Evolutionary conservation across 306 rosid species (phyloP).

Genomic region (Quercus suber): DNA sequence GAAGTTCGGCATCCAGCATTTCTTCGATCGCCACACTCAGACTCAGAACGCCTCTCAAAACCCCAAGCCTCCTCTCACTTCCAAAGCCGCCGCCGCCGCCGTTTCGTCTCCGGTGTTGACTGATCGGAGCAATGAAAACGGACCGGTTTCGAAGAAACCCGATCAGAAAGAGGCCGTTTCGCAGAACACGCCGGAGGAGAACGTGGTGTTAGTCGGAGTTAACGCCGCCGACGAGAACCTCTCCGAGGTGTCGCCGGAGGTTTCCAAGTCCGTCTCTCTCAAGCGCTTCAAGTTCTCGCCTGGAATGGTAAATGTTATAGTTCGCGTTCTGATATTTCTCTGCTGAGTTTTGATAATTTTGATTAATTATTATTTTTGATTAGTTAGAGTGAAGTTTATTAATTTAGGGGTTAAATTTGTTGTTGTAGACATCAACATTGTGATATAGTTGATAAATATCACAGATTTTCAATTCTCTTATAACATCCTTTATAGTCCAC

Average conservation of each 20-base stretch:
- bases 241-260: constrained; percentile 60
- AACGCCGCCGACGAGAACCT: constrained; percentile 20
- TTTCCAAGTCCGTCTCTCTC: constrained; percentile 45
- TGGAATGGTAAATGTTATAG: constrained; percentile 60
- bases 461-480: not conserved
- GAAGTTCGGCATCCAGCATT: constrained; percentile 84
- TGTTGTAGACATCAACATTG: too few species aligned
- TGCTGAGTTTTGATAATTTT: too few species aligned
- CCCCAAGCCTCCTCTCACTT: constrained; percentile 11
- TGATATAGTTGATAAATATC: too few species aligned
- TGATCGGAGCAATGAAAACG: not conserved
- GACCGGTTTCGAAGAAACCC: not conserved
- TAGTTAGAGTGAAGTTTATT: too few species aligned
- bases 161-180: constrained; percentile 4
- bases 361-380: too few species aligned
- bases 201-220: constrained; percentile 1
- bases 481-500: not conserved
- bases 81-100: not conserved
- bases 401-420: too few species aligned
- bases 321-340: too few species aligned
- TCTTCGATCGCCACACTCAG: constrained; percentile 81
- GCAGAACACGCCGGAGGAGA: constrained; percentile 40
- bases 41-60: constrained; percentile 56
- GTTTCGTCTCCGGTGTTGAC: not conserved
- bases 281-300: constrained; percentile 90